Percentiles rank a stretch among this genome's conserved stretches.
Conservation (phyloP, 495 filamentous ascomycete genomes). For the Penicillium pulvis region DNA sequence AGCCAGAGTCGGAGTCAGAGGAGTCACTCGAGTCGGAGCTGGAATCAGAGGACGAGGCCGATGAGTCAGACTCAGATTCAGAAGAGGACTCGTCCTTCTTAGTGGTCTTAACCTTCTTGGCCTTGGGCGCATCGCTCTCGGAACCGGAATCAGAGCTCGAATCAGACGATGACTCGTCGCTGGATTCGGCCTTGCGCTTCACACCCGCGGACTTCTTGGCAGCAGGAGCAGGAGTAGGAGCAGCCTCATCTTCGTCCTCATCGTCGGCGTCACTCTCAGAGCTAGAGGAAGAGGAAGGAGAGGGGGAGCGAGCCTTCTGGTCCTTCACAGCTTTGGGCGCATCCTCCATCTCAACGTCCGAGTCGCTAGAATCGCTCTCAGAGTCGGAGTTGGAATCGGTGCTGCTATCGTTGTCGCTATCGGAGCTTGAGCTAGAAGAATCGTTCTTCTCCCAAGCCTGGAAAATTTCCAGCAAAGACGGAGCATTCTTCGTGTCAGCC, state of each 20-base stretch:
- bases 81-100: conserved; percentile 25
- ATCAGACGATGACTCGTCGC: conserved; percentile 50
- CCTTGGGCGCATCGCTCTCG: conserved; percentile 41
- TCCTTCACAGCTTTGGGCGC: conserved; percentile 34
- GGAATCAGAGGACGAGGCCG: conserved; percentile 20
- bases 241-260: conserved; percentile 51
- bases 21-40: conserved; percentile 26
- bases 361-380: conserved; percentile 42
- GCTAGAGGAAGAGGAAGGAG: conserved; percentile 51
- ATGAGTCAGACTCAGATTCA: conserved; percentile 17
- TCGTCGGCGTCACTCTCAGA: conserved; percentile 66
- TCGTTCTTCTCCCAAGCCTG: conserved; percentile 45
- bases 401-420: conserved; percentile 16
- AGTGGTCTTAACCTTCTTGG: conserved; percentile 42
- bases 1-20: conserved; percentile 43
- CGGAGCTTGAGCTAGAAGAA: conserved; percentile 16
- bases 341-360: conserved; percentile 63
- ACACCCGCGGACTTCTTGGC: conserved; percentile 40
- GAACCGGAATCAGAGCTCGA: conserved; percentile 50
- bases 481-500: conserved; percentile 39
- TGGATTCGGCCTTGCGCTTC: conserved; percentile 68
- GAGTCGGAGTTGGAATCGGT: conserved; percentile 17
- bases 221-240: conserved; percentile 31
- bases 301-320: conserved; percentile 35
- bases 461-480: conserved; percentile 52